Evolutionary conservation across 2,329 filamentous ascomycete species (phyloP), one percentile per base, ranked within the genome.

Genomic region (Apiospora sp.): DNA sequence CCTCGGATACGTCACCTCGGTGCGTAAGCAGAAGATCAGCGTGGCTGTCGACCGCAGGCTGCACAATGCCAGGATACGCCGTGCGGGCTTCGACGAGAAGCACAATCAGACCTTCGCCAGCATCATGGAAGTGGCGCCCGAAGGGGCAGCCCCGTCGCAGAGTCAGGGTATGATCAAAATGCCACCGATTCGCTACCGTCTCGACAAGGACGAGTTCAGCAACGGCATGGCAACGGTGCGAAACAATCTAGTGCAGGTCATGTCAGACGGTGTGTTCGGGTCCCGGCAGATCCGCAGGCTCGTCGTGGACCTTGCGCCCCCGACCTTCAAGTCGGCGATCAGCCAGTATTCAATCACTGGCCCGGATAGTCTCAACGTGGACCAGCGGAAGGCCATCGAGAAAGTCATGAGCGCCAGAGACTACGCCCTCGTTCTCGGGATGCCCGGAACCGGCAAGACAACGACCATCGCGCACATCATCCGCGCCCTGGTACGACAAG

Each of bases 401-500:
- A 98, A 98, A 82, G 96, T 99, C 51, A 97, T 99, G 93, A 94
- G 93, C 78, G 96, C 96, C 3, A 90, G 93, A 76, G 95, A 99
- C 83, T 99, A 98, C 82, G 96, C 96, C 10, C 87, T 99, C n/a
- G 95, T 99, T 16, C 89, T 99, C 27, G 96, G 96, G 41, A 99
- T 99, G 96, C 96, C 96, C 1, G 96, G 96, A 10, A 99, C 96
- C 0, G 96, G 96, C 72, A 99, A 99, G 83, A 99, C 96, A 3
- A 99, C 96, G 0, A 99, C 96, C 0, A 98, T 99, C 79, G 95
- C 96, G 6, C 95, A 98, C 80, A 98, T 99, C 77, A 98, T 99
- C 78, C 92, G 94, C 64, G 94, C 96, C 0, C 87, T 99, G 43
- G 92, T 96, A 6, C 91, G 92, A 0, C 94, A 97, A 81, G 93